Percentiles rank a stretch among this genome's conserved stretches.
These are phyloP conservation scores for Saccharomyces pastorianus DNA, from an alignment of 1,139 yeast genomes.

Conservation along the genomic window DNA sequence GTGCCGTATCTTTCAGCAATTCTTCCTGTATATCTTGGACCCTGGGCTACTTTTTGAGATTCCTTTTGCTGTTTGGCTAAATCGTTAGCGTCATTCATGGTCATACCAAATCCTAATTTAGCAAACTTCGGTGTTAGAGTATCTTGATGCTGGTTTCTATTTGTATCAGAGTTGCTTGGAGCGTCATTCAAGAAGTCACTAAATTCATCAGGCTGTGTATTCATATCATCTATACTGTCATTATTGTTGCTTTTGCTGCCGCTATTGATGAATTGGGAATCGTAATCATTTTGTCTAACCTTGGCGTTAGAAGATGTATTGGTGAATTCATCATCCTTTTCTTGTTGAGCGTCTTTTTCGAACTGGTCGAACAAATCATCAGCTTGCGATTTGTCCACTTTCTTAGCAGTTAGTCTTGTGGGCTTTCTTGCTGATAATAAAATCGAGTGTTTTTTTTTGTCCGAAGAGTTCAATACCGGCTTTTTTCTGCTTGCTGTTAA, in stretches of 20 bases:
- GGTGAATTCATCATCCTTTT: constrained; percentile 34
- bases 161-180: background rate
- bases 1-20: constrained; percentile 71
- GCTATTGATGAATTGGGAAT: constrained; percentile 1
- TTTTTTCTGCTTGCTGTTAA: constrained; percentile 21
- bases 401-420: constrained; percentile 49
- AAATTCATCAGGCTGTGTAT: constrained; percentile 11
- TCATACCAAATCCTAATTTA: constrained; percentile 80
- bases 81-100: constrained; percentile 42
- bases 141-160: constrained; percentile 2
- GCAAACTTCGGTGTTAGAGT: constrained; percentile 62
- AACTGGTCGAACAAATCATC: constrained; percentile 75
- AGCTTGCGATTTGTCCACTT: constrained; percentile 46
- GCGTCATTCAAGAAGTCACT: constrained; percentile 7
- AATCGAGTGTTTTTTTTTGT: constrained; percentile 30
- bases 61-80: constrained; percentile 37
- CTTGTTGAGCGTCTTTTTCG: constrained; percentile 77
- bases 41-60: constrained; percentile 35
- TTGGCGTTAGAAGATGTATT: constrained; percentile 5
- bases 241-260: constrained; percentile 2
- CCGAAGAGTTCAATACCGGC: constrained; percentile 8
- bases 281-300: constrained; percentile 1
- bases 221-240: constrained; percentile 2
- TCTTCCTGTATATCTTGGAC: constrained; percentile 53
- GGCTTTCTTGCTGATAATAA: constrained; percentile 36